Evolutionary conservation across 441 rosid species (phyloP), one percentile per base, ranked within the genome.

Genomic region (Gossypium gossypioides): DNA sequence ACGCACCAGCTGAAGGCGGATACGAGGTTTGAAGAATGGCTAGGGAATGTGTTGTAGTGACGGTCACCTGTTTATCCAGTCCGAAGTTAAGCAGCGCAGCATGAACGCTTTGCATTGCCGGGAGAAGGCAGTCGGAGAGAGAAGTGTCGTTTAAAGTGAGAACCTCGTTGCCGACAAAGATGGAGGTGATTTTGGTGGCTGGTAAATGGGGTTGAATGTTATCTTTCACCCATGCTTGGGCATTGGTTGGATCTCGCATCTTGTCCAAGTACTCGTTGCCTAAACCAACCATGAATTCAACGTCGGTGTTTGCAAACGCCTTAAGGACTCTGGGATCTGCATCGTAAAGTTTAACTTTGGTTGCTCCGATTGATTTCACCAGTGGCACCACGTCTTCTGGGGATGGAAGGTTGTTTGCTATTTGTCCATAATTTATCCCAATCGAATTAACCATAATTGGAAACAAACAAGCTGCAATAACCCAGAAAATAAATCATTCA

Each of bases 341-440:
- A 27, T 95, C 99, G 78, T 95, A 95, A 16, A 95, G 91, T 80
- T 95, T 95, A 10, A 95, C 87, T 74, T 84, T 86, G 0, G 86
- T 85, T 61, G 88, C 94, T 12, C 97, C 97, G n/a, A 95, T 77
- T 15, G 99, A 86, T 79, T 92, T 92, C 9, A 92, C 84, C 2
- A 92, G 82, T 0, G 93, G 89, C 0, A 92, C 83, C 9, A 84
- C 99, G 13, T 81, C 75, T 13, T 84, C 84, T 6, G 99, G 99
- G 0, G 91, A 7, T 0, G 97, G 97, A 5, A 95, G 89, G 37
- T 95, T 89, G 76, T 92, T 79, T 0, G 96, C 99, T 58, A 95
- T 88, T 58, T 91, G 97, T 34, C 99, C 99, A 73, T 95, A 95
- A 81, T 95, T 95, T 44, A 95, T 84, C 34, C 99, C 97, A 25